A percentile compares a stretch with the other conserved stretches of the same genome.
Evolutionary conservation across 805 yeast genomes (phyloP).

Genomic region (Sugiyamaella marilandica): DNA sequence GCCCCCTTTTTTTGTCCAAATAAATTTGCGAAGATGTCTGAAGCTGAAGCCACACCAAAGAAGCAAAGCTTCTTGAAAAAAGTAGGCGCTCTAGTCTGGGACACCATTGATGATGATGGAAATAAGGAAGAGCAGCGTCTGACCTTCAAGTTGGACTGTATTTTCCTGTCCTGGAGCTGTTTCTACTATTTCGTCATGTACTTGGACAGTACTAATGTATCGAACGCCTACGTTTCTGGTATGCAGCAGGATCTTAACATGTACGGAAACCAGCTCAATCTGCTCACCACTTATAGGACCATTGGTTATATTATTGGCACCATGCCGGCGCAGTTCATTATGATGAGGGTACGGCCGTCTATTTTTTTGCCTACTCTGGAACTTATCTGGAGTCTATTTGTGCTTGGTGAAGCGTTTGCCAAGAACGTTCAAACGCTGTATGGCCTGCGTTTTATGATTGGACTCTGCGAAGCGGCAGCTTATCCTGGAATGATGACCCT

Average conservation of each 20-base stretch:
- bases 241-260: conserved; percentile 32
- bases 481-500: conserved; percentile 14
- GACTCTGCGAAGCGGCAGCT: conserved; percentile 29
- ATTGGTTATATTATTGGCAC: conserved; percentile 32
- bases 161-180: conserved; percentile 48
- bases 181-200: conserved; percentile 35
- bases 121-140: conserved; percentile 35
- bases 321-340: conserved; percentile 29
- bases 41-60: background rate
- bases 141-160: conserved; percentile 48
- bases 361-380: conserved; percentile 30
- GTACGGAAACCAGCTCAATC: conserved; percentile 26
- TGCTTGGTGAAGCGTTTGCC: conserved; percentile 23
- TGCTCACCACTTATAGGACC: conserved; percentile 22
- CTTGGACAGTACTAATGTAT: conserved; percentile 37
- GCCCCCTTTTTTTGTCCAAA: no score
- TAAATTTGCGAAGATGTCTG: background rate
- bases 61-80: background rate
- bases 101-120: conserved; percentile 3
- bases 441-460: conserved; percentile 31
- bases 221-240: conserved; percentile 43
- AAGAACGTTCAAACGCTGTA: conserved; percentile 24
- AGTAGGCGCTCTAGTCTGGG: conserved; percentile 6
- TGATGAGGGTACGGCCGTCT: conserved; percentile 26
- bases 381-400: conserved; percentile 25